Evolutionary conservation across 495 filamentous ascomycete species (phyloP).

Genomic region (Aspergillus kassunensis): DNA sequence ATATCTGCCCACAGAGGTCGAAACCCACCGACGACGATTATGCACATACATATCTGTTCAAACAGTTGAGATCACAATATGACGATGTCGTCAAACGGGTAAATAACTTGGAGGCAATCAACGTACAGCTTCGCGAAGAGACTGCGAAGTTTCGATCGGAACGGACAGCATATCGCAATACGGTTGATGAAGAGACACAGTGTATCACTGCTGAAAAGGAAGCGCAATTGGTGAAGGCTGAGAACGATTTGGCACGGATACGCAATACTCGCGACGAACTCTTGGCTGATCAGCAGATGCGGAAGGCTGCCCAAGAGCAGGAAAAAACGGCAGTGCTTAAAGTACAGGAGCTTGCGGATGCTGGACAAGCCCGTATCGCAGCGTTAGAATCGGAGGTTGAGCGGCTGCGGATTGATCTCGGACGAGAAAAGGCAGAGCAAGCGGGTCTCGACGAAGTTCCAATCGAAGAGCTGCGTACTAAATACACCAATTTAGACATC

Average conservation of each 20-base stretch:
- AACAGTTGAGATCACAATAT: conserved; percentile 80
- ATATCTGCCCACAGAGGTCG: conserved; percentile 42
- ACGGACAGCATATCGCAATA: conserved; percentile 71
- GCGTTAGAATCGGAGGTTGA: conserved; percentile 79
- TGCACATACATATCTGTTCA: conserved; percentile 86
- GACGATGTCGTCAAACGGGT: conserved; percentile 89
- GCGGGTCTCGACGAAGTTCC: conserved; percentile 41
- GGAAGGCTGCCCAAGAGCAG: conserved; percentile 73
- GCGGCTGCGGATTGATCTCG: conserved; percentile 56
- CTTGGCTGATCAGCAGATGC: conserved; percentile 72
- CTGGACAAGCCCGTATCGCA: conserved; percentile 67
- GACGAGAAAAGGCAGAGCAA: conserved; percentile 40
- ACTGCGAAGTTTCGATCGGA: conserved; percentile 81
- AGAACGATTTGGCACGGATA: conserved; percentile 82
- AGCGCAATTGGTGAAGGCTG: conserved; percentile 71
- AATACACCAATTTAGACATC: conserved; percentile 67
- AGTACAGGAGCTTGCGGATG: conserved; percentile 71
- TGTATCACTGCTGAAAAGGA: conserved; percentile 68
- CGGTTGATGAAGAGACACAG: conserved; percentile 75
- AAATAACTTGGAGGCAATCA: conserved; percentile 86
- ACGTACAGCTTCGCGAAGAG: conserved; percentile 79
- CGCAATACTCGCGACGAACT: conserved; percentile 79
- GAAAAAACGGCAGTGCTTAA: conserved; percentile 64
- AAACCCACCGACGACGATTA: conserved; percentile 90
- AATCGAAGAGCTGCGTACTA: conserved; percentile 66